Evolutionary conservation across 371 early-diverging fungal species (phyloP).

Genomic region (Mucor indicus): DNA sequence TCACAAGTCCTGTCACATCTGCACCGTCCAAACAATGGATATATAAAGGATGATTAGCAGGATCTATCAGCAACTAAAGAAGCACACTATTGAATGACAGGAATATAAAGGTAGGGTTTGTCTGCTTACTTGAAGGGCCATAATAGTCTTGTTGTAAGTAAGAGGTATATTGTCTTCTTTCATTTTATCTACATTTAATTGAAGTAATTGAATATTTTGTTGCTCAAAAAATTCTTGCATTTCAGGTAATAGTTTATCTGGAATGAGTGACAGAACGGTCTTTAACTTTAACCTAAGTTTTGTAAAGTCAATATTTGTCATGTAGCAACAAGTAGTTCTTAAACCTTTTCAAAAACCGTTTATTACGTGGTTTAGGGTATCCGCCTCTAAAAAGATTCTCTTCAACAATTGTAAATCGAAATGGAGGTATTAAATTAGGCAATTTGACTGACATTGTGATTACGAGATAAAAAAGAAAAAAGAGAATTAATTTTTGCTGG

Average conservation of each 20-base stretch:
- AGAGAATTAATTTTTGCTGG: background rate
- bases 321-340: too few species aligned
- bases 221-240: slow-evolving; percentile 64
- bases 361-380: slow-evolving; percentile 83
- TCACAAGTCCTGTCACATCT: slow-evolving; percentile 81
- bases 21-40: slow-evolving; percentile 92
- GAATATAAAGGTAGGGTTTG: background rate
- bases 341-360: slow-evolving; percentile 76
- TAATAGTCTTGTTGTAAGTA: slow-evolving; percentile 71
- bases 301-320: too few species aligned
- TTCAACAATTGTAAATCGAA: slow-evolving; percentile 82
- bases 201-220: slow-evolving; percentile 67
- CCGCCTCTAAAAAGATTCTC: slow-evolving; percentile 81
- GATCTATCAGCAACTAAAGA: slow-evolving; percentile 71
- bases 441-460: slow-evolving; percentile 18
- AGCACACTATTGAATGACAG: background rate
- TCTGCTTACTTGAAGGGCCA: slow-evolving; percentile 63
- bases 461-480: background rate
- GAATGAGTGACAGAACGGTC: slow-evolving; percentile 86
- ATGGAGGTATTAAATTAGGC: slow-evolving; percentile 76
- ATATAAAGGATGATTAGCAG: slow-evolving; percentile 74
- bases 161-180: slow-evolving; percentile 87
- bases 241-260: slow-evolving; percentile 64
- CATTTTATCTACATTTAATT: slow-evolving; percentile 78
- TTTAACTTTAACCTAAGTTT: slow-evolving; percentile 63